Evolutionary conservation across 2,329 filamentous ascomycete species (phyloP).

Genomic region (Calonectria pseudoturangicola): DNA sequence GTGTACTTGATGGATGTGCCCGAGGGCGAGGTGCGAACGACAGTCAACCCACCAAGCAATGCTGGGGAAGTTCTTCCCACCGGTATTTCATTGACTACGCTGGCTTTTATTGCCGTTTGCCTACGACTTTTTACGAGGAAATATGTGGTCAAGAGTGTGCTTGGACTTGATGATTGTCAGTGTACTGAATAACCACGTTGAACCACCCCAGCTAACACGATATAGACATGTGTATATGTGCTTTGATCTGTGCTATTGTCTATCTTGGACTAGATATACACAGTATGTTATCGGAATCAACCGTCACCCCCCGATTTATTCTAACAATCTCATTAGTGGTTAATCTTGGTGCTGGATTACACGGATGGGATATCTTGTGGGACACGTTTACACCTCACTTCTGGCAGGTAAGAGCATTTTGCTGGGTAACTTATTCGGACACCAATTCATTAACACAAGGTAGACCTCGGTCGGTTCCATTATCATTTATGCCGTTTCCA

Average conservation of each 20-base stretch:
- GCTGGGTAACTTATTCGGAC: neutral
- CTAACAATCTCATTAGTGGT: slow-evolving; percentile 46
- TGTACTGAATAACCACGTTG: neutral
- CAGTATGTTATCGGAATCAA: slow-evolving; percentile 40
- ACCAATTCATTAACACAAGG: neutral
- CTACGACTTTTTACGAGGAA: slow-evolving; percentile 55
- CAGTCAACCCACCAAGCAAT: slow-evolving; percentile 49
- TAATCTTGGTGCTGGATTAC: slow-evolving; percentile 52
- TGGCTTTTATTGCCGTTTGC: slow-evolving; percentile 50
- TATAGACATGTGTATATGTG: slow-evolving; percentile 52
- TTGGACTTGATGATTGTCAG: slow-evolving; percentile 57
- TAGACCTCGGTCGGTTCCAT: slow-evolving; percentile 61
- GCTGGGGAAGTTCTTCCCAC: slow-evolving; percentile 48
- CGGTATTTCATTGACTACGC: slow-evolving; percentile 49
- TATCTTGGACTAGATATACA: slow-evolving; percentile 50
- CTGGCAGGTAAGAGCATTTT: slow-evolving; percentile 46
- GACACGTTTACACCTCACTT: slow-evolving; percentile 50
- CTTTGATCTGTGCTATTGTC: slow-evolving; percentile 50
- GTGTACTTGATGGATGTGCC: slow-evolving; percentile 67
- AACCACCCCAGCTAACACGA: slow-evolving; percentile 13
- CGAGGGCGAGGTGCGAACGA: slow-evolving; percentile 49
- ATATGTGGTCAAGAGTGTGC: slow-evolving; percentile 52
- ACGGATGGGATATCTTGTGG: slow-evolving; percentile 55
- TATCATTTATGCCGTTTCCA: slow-evolving; percentile 63
- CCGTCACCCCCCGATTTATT: fast-evolving